Evolutionary conservation across 805 yeast species (phyloP), one percentile per base, ranked within the genome.

Genomic region (Kuraishia piskuri): DNA sequence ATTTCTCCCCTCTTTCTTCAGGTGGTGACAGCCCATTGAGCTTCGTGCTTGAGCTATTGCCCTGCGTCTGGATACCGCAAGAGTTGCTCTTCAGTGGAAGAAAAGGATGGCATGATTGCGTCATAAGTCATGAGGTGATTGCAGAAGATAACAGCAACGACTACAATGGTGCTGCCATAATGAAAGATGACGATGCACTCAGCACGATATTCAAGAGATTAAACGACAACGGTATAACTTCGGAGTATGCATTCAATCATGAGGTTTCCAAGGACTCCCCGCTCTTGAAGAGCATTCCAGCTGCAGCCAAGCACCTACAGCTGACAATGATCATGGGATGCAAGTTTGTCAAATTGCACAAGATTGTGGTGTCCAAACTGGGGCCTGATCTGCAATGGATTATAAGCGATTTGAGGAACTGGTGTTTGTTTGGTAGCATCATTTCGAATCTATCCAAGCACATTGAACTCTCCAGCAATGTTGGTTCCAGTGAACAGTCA

Each of bases 51-150:
- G 72, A 68, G 50, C 23, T 66, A 10, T 58, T 64, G 50, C 71
- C 71, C 1, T 61, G 58, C 22, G 56, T 68, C 14, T 68, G 71
- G 71, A 56, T 68, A 3, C 70, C 71, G 0, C 59, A 64, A 45
- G 70, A 65, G 55, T 37, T 64, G 21, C 48, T 65, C 21, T 40
- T 58, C 25, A 8, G 40, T 31, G 40, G 40, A 31, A 63, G 62
- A 22, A 47, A 61, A 17, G 58, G 57, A n/a, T 31, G 40, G 40
- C 40, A 10, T 12, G 40, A 31, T 31, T 31, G 40, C 40, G 48
- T 63, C 4, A 50, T 52, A n/a, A 57, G 59, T 10, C 63, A 61
- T 54, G 67, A 63, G 36, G 53, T 62, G 17, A 57, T 64, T 2
- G 57, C 61, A 9, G 58, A 60, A 20, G 61, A 58, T 6, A 65